Conservation (phyloP, 1,284 basidiomycete genomes). For the Sparassis latifolia region DNA sequence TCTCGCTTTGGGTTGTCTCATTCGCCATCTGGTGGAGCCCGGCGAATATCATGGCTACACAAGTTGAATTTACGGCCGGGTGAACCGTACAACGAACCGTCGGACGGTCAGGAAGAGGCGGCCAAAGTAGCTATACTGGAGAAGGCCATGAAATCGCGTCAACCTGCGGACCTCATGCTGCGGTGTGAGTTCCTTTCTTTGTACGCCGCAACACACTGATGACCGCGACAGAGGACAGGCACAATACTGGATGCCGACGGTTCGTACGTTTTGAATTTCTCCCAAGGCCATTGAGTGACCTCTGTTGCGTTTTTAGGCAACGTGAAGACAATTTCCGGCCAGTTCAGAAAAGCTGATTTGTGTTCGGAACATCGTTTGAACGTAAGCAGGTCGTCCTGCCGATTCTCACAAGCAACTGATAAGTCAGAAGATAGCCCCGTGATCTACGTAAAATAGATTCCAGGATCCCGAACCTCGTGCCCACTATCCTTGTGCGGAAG, state of each 20-base stretch:
- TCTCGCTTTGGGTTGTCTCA: background rate
- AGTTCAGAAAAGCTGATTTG: constrained; percentile 86
- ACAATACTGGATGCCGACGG: constrained; percentile 84
- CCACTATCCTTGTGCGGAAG: constrained; percentile 86
- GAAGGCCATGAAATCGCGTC: constrained; percentile 75
- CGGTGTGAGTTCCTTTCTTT: constrained; percentile 51
- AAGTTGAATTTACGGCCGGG: constrained; percentile 13
- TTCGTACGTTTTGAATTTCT: constrained; percentile 18
- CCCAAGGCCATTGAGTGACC: background rate
- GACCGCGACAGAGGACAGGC: constrained; percentile 40
- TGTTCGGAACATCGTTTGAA: constrained; percentile 85
- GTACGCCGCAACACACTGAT: constrained; percentile 7
- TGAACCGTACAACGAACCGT: constrained; percentile 20
- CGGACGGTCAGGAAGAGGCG: constrained; percentile 59
- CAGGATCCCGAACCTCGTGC: constrained; percentile 88
- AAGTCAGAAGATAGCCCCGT: constrained; percentile 59
- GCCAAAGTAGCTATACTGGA: constrained; percentile 68
- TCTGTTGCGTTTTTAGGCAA: constrained; percentile 48
- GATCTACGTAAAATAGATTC: constrained; percentile 97
- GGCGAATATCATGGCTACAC: constrained; percentile 22
- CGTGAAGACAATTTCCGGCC: constrained; percentile 86
- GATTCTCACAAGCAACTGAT: constrained; percentile 4
- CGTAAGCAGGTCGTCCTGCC: constrained; percentile 36
- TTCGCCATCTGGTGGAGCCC: background rate
- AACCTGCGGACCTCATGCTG: constrained; percentile 75